Percentiles rank a stretch among this genome's conserved stretches.
Conservation (phyloP, 1,139 yeast species). For the Lizanozyma gosingica region DNA sequence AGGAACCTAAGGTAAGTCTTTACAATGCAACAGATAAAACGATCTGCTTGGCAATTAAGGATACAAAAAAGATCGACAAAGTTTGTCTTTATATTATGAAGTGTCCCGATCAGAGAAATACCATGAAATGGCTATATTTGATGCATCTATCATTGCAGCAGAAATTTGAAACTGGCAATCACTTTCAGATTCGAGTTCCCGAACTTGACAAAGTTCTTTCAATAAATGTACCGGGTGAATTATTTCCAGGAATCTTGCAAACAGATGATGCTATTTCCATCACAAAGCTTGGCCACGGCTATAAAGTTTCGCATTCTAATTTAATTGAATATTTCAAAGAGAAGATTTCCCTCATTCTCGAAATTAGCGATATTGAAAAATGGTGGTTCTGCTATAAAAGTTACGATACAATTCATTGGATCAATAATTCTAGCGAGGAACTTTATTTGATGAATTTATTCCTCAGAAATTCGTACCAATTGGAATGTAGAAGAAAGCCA, state of each 20-base stretch:
- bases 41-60: conserved; percentile 40
- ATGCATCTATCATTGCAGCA: conserved; percentile 19
- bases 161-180: neutral
- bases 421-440: conserved; percentile 41
- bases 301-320: conserved; percentile 21
- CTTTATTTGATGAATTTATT: conserved; percentile 27
- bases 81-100: conserved; percentile 42
- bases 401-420: conserved; percentile 76
- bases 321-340: conserved; percentile 25
- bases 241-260: conserved; percentile 12
- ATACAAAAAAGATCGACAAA: conserved; percentile 7
- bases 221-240: conserved; percentile 27
- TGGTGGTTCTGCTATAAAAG: conserved; percentile 51
- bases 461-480: conserved; percentile 17
- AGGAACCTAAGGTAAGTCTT: conserved; percentile 30
- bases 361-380: neutral
- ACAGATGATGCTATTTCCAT: conserved; percentile 7
- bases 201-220: conserved; percentile 36
- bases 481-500: conserved; percentile 45
- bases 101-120: conserved; percentile 41
- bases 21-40: conserved; percentile 67
- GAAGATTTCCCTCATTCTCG: conserved; percentile 5
- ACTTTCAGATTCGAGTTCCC: conserved; percentile 41
- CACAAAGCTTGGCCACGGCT: conserved; percentile 19
- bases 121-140: conserved; percentile 58